Percentiles rank a stretch among this genome's conserved stretches.
Conservation (phyloP, 1,139 yeast species). For the Candida tropicalis region DNA sequence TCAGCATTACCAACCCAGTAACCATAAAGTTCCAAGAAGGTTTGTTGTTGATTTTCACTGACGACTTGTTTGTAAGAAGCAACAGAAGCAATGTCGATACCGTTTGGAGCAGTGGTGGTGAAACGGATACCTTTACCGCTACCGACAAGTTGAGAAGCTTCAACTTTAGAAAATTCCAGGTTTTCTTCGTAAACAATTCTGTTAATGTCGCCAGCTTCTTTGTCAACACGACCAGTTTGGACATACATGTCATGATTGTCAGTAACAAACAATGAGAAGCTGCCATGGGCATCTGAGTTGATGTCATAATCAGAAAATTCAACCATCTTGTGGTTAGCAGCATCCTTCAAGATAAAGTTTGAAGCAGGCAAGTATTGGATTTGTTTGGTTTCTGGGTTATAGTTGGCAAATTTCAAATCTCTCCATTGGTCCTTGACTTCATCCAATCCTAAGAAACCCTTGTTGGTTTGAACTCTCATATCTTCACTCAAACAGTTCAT, state of each 20-base stretch:
- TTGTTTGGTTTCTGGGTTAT: constrained; percentile 6
- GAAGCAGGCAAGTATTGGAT: constrained; percentile 5
- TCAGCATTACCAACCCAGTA: background rate
- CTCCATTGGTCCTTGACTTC: constrained; percentile 7
- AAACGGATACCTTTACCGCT: background rate
- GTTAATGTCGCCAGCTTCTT: background rate
- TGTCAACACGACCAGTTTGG: background rate
- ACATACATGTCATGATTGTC: constrained; percentile 11
- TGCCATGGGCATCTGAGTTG: background rate
- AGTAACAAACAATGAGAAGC: constrained; percentile 6
- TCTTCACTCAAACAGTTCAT: constrained; percentile 68
- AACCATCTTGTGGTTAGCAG: constrained; percentile 9
- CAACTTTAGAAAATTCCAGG: background rate
- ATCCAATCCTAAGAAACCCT: constrained; percentile 4
- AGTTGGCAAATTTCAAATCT: constrained; percentile 8
- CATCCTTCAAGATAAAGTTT: constrained; percentile 7
- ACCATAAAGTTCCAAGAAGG: background rate
- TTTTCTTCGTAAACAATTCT: background rate
- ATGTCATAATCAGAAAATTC: constrained; percentile 4
- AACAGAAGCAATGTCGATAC: background rate
- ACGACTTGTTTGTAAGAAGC: background rate
- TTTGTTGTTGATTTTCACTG: background rate
- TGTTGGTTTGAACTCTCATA: constrained; percentile 14
- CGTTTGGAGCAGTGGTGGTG: background rate
- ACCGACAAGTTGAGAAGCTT: constrained; percentile 2